A percentile compares a stretch with the other conserved stretches of the same genome.
These are phyloP conservation scores for Mycena sp. DNA, from an alignment of 1,284 basidiomycete genomes.

Conservation along the genomic window DNA sequence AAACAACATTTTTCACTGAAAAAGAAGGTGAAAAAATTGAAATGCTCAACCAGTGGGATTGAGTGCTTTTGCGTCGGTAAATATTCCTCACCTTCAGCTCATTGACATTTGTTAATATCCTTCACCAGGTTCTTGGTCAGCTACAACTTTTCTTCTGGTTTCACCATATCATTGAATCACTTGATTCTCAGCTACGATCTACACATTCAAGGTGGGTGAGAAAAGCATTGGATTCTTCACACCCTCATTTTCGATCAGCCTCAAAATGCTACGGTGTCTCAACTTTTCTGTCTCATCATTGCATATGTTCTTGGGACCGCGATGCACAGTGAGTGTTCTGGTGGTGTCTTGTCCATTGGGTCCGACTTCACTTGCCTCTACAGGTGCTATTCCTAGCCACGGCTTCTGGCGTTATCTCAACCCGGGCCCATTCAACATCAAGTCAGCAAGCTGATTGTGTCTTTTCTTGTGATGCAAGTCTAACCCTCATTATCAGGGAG, in stretches of 20 bases:
- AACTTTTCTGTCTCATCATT: constrained; percentile 67
- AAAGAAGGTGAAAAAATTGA: too few relatives aligned
- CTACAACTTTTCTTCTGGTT: background rate
- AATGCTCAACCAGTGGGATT: too few relatives aligned
- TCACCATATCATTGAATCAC: too few relatives aligned
- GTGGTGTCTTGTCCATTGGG: background rate
- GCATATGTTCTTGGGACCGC: constrained; percentile 67
- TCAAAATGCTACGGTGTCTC: constrained; percentile 65
- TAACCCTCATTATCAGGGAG: constrained; percentile 45
- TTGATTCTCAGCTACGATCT: constrained; percentile 48
- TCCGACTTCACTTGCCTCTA: constrained; percentile 1
- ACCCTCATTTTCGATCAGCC: constrained; percentile 37
- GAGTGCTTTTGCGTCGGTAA: constrained; percentile 58
- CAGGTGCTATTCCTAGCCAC: constrained; percentile 49
- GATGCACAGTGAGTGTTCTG: constrained; percentile 55
- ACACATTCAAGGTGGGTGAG: constrained; percentile 55
- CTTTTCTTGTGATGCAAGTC: background rate
- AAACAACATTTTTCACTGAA: too few relatives aligned
- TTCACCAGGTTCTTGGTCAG: constrained; percentile 46
- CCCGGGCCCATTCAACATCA: constrained; percentile 67
- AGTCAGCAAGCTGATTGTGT: constrained; percentile 47
- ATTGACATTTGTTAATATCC: background rate
- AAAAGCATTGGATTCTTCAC: background rate
- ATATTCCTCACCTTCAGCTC: constrained; percentile 33
- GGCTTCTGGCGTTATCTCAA: constrained; percentile 60